Base-by-base conservation (phyloP, 2,329 filamentous ascomycete species). In the Ceratocystis ficicola region DNA sequence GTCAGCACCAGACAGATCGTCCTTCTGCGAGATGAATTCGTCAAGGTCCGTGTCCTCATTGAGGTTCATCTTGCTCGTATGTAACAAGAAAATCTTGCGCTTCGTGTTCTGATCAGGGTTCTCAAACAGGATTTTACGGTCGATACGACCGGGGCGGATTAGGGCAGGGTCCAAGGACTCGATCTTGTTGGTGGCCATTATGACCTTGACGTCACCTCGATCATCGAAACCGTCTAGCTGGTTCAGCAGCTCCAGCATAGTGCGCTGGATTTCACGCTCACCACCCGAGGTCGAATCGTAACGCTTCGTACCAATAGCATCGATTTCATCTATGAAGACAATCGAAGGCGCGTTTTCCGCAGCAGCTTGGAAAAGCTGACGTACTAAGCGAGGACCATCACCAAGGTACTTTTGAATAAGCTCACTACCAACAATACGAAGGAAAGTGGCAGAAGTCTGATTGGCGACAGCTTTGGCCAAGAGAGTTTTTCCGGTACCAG, bases 111-210 rank as follows among this genome's bases (percentile, higher is more conserved):
- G 87, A 77, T 85, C 80, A 59, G 78, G 80, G 72, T 86, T 82
- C 75, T 85, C 82, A 73, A 86, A 89, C 69, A 87, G 77, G 69
- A 99, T 99, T 84, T 99, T 99, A 72, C 94, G 87, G 77, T 99
- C 94, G 76, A 99, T 99, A 82, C 94, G 92, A 69, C 94, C 94
- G 57, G 94, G 94, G 70, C 94, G 88, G 74, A 99, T 99, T 71
- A 99, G 81, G 20, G 94, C 94, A 65, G 94, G 94, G 73, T 99
- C 95, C 32, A 99, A 82, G 3, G 90, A 95, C 71, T 99, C 95
- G 71, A 99, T 99, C 84, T 99, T 99, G 86, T 99, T 99, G 70
- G 94, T 99, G 12, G 94, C 95, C 92, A 99, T 97, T 76, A 99
- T 93, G 69, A 99, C 94, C 81, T 99, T 99, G 77, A 99, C 93